Base-by-base conservation (phyloP, 441 rosid genomes). In the Gossypium schwendimanii region DNA sequence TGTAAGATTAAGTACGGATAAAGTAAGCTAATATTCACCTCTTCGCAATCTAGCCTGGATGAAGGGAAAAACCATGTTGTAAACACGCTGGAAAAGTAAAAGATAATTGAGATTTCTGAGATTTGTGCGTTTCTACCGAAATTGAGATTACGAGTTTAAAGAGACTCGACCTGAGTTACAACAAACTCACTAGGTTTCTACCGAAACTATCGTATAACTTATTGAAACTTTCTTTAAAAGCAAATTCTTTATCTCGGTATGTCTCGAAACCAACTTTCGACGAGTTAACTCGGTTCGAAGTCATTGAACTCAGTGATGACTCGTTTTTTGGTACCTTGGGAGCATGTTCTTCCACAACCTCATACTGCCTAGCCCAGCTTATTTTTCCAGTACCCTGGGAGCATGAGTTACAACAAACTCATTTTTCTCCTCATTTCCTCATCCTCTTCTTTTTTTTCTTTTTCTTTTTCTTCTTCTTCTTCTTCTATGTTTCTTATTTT, bases 121-220 rank as follows among this genome's bases (percentile, higher is more conserved):
- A 33, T 33, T 33, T 33, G 39, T 33, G 8, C 39, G 2, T 33
- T 33, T 33, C 8, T 33, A 33, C 2, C 8, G 39, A 33, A 33
- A 33, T 1, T 33, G 1, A 33, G 39, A 33, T 33, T 33, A 33
- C 39, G 39, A 66, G 74, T 49, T 78, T 93, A 63, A 82, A 76
- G 11, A 84, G 88, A 20, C 81, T 93, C 75, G 93, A 94, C 81
- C 75, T 91, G 41, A 89, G 96, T 81, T 90, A 85, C 86, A 94
- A 94, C 76, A 83, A 77, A 28, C 78, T 91, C 71, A 80, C 83
- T 0, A 93, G 96, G 47, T 66, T 89, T 0, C 73, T 94, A 54
- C 89, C 97, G 0, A 87, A 81, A 71, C 84, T 91, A 6, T 94
- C 94, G 0, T 54, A 21, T 0, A 83, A 75, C 70, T 80, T 89